phyloP scores from a whole-genome alignment of 495 filamentous ascomycete genomes.

The Elaphomyces granulatus region DNA sequence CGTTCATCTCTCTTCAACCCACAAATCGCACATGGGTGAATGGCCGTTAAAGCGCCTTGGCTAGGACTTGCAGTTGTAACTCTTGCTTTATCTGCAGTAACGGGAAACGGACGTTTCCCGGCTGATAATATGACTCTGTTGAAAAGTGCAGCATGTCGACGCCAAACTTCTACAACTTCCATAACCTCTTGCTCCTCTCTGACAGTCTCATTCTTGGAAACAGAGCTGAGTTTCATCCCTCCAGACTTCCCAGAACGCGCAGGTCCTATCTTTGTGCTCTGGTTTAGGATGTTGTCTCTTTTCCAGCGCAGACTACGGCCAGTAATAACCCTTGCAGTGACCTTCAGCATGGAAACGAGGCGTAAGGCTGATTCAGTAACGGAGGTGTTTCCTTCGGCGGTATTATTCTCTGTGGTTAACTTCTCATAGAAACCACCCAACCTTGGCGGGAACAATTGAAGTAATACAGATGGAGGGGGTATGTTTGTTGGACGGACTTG shows the following conservation, averaged over 20 bases:
- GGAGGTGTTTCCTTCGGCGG: not conserved
- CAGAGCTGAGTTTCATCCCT: conserved; percentile 79
- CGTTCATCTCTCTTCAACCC: conserved; percentile 78
- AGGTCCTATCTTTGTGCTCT: conserved; percentile 71
- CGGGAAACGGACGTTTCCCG: conserved; percentile 40
- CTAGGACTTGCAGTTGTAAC: conserved; percentile 40
- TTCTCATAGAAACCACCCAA: conserved; percentile 33
- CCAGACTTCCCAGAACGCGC: conserved; percentile 47
- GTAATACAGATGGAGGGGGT: conserved; percentile 70
- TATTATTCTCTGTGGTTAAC: not conserved
- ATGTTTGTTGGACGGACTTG: conserved; percentile 66
- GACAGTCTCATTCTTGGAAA: conserved; percentile 63
- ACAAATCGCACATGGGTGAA: conserved; percentile 74
- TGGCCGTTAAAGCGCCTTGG: conserved; percentile 52
- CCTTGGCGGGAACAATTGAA: conserved; percentile 56
- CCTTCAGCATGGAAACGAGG: conserved; percentile 40
- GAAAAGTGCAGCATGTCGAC: conserved; percentile 27
- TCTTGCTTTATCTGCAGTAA: conserved; percentile 46
- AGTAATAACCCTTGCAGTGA: conserved; percentile 66
- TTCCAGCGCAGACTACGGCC: conserved; percentile 84
- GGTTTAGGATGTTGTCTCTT: conserved; percentile 68
- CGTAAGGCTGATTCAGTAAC: not conserved
- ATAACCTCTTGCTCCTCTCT: conserved; percentile 80
- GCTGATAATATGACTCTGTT: conserved; percentile 26
- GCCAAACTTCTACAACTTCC: conserved; percentile 63